Evolutionary conservation across 1,284 basidiomycete genomes (phyloP).

Genomic region (Ceratobasidium sp.): DNA sequence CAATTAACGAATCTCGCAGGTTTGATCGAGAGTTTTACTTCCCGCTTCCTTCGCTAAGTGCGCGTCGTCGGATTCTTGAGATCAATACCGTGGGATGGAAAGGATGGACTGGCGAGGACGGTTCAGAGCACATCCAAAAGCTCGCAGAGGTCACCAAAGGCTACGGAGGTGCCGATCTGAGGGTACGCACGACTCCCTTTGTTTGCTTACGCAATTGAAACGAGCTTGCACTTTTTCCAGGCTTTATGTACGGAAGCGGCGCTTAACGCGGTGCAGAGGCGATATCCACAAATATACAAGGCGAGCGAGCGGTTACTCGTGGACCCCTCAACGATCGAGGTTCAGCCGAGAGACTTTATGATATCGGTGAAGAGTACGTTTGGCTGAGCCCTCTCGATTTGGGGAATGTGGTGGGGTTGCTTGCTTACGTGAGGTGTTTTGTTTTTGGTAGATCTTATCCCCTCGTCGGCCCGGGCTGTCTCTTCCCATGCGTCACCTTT

Average conservation of each 20-base stretch:
- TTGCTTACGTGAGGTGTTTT: constrained; percentile 43
- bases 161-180: constrained; percentile 96
- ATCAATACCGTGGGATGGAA: constrained; percentile 96
- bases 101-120: constrained; percentile 75
- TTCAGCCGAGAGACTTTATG: constrained; percentile 96
- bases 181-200: constrained; percentile 64
- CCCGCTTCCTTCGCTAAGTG: constrained; percentile 87
- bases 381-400: constrained; percentile 39
- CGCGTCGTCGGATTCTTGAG: constrained; percentile 87
- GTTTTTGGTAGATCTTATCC: constrained; percentile 79
- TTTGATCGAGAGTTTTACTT: constrained; percentile 99
- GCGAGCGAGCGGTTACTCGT: constrained; percentile 88
- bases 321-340: constrained; percentile 87
- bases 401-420: constrained; percentile 8
- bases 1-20: not conserved
- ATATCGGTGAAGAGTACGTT: constrained; percentile 92
- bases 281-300: constrained; percentile 98
- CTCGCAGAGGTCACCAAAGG: constrained; percentile 95
- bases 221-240: constrained; percentile 62
- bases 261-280: constrained; percentile 94
- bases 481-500: constrained; percentile 88
- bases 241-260: constrained; percentile 97
- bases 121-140: constrained; percentile 71
- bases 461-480: constrained; percentile 93
- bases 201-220: constrained; percentile 29